Percentiles rank a stretch among this genome's conserved stretches.
Evolutionary conservation across 768 basidiomycete genomes (phyloP).

Genomic region (Russula brevipes): DNA sequence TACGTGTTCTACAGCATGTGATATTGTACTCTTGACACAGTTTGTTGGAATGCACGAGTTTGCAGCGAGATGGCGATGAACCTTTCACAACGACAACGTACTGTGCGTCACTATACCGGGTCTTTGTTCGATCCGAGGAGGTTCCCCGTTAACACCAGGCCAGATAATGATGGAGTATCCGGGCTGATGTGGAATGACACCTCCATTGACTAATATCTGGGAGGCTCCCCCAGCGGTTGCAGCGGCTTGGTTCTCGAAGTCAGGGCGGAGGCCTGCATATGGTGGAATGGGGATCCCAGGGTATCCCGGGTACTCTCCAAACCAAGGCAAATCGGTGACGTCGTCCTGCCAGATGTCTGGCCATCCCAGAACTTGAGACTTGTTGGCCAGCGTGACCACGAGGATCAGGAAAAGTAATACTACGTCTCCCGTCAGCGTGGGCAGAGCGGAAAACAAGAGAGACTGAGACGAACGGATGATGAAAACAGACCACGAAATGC

Average conservation of each 20-base stretch:
- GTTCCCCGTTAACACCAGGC: conserved; percentile 55
- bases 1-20: conserved; percentile 24
- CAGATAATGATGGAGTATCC: conserved; percentile 67
- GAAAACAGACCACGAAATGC: conserved; percentile 74
- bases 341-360: conserved; percentile 55
- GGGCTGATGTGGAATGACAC: conserved; percentile 46
- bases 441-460: conserved; percentile 7
- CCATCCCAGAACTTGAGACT: conserved; percentile 51
- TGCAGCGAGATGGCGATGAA: not conserved
- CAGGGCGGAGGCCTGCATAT: not conserved
- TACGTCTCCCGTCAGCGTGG: conserved; percentile 24
- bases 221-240: not conserved
- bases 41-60: conserved; percentile 2
- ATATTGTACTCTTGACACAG: not conserved
- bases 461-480: conserved; percentile 39
- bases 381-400: conserved; percentile 48
- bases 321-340: conserved; percentile 67
- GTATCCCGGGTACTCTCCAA: conserved; percentile 64
- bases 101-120: conserved; percentile 35
- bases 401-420: conserved; percentile 43
- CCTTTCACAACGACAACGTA: conserved; percentile 13
- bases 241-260: not conserved
- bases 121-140: conserved; percentile 57
- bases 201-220: conserved; percentile 29
- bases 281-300: conserved; percentile 18